Base-by-base conservation (phyloP, 1,139 yeast species). In the Nakaseomyces sp. region DNA sequence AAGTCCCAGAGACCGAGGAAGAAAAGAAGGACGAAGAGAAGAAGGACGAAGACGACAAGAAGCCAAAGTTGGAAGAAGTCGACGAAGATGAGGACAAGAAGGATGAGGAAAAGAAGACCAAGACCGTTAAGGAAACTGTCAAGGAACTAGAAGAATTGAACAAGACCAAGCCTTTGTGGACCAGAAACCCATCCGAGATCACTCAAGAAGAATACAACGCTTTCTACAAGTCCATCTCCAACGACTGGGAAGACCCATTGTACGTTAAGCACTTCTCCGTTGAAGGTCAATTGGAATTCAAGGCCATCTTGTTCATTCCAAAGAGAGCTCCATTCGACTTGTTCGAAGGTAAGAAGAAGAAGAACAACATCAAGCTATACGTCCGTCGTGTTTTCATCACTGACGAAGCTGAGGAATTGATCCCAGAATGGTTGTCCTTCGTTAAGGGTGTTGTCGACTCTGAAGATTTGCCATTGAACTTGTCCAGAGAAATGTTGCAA, bases 171-270 rank as follows among this genome's bases (percentile, higher is more conserved):
- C 99, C 99, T 56, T 76, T 93, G 67, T 93, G 99, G 99, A 91
- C 98, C 59, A 87, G 98, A 79, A 85, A 82, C 77, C 98, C 99
- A 68, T 73, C 93, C 60, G 99, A 93, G 54, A 95, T 93, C 59
- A 79, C 96, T 57, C 93, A 88, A 76, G 98, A 93, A 57, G 99
- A 93, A 74, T 93, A 93, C 79, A 91, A 93, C 66, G 94, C 97
- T 52, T 93, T 93, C 85, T 93, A 93, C 85, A 93, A 93, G 78
- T 87, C 97, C 44, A 91, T 93, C 65, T 89, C 98, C 47, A 93
- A 93, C 73, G 99, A 93, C 72, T 93, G 98, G 98, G 98, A 91
- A 76, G 98, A 91, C 69, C 99, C 96, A 73, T 81, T 91, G 69
- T 97, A 97, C 57, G 97, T 91, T 60, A 93, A 93, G 81, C 99